A percentile compares a stretch with the other conserved stretches of the same genome.
Evolutionary conservation across 768 basidiomycete genomes (phyloP).

Genomic region (Flagelloscypha sp.): DNA sequence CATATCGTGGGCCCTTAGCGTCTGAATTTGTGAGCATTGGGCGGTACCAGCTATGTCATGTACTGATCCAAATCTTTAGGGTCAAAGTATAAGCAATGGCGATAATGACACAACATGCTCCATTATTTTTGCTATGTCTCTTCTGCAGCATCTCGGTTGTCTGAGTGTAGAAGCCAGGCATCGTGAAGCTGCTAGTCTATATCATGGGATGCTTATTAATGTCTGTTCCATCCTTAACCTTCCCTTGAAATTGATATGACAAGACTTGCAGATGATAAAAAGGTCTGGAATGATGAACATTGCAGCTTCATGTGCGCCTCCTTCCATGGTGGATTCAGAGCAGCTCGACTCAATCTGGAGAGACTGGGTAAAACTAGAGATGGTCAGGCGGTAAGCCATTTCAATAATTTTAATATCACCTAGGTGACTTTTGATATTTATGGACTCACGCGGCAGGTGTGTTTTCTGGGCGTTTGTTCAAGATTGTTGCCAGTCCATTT

Average conservation of each 20-base stretch:
- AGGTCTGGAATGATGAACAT: conserved; percentile 36
- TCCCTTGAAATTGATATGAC: too few species aligned
- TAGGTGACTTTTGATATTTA: conserved; percentile 8
- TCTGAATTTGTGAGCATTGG: conserved; percentile 56
- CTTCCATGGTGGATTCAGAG: too few species aligned
- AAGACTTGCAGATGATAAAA: conserved; percentile 35
- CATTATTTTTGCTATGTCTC: conserved; percentile 40
- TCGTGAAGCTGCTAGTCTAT: conserved; percentile 40
- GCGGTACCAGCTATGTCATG: too few species aligned
- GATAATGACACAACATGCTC: conserved; percentile 29
- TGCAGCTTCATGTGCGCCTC: conserved; percentile 39
- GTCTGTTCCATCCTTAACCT: not conserved
- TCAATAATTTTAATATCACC: conserved; percentile 1
- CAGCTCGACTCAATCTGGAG: conserved; percentile 42
- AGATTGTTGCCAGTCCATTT: conserved; percentile 49
- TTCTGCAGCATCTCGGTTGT: conserved; percentile 50
- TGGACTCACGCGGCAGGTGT: too few species aligned
- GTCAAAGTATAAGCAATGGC: conserved; percentile 26
- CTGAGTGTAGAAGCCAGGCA: conserved; percentile 43
- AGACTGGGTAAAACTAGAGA: conserved; percentile 51
- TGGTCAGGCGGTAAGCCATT: conserved; percentile 41
- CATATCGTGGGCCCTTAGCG: conserved; percentile 39
- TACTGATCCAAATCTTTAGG: conserved; percentile 24
- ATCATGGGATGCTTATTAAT: conserved; percentile 50
- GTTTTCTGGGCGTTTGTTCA: conserved; percentile 46